Percentiles rank a stretch among this genome's conserved stretches.
phyloP scores from a whole-genome alignment of 192 early-diverging fungal species.

The Mortierella alpina region DNA sequence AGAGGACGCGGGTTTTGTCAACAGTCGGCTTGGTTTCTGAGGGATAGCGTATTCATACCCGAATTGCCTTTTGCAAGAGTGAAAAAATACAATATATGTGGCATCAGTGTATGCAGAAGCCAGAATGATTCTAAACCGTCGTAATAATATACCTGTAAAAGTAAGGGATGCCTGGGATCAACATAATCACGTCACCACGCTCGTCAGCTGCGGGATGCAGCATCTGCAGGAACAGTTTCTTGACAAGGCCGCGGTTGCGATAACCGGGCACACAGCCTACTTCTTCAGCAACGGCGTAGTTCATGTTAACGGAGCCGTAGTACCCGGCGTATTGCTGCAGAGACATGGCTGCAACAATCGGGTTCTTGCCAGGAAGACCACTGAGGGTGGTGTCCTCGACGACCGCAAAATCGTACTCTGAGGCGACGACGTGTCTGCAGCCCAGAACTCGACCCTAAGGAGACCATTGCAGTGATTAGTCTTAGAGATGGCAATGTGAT shows the following conservation, averaged over 20 bases:
- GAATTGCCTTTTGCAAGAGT: constrained; percentile 3
- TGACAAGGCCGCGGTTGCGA: constrained; percentile 21
- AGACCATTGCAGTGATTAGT: too few relatives aligned
- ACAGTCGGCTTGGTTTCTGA: neutral
- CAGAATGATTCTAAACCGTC: too few relatives aligned
- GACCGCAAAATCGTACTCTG: constrained; percentile 20
- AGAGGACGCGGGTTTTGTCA: neutral
- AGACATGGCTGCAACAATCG: constrained; percentile 13
- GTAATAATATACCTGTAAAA: constrained; percentile 20
- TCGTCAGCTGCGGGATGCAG: constrained; percentile 25
- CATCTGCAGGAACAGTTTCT: constrained; percentile 20
- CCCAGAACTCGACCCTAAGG: constrained; percentile 17
- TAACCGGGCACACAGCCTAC: constrained; percentile 14
- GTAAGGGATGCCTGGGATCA: constrained; percentile 27
- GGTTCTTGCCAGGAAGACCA: constrained; percentile 7
- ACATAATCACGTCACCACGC: constrained; percentile 14
- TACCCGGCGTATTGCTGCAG: constrained; percentile 1
- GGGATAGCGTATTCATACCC: constrained; percentile 37
- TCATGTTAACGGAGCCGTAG: constrained; percentile 17
- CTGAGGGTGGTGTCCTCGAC: constrained; percentile 17
- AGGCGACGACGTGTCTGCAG: constrained; percentile 9
- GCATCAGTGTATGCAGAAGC: neutral
- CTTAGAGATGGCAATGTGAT: too few relatives aligned
- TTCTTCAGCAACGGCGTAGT: neutral
- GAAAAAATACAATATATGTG: neutral